phyloP scores from a whole-genome alignment of 805 yeast genomes.

The Debaryomyces maramus region DNA sequence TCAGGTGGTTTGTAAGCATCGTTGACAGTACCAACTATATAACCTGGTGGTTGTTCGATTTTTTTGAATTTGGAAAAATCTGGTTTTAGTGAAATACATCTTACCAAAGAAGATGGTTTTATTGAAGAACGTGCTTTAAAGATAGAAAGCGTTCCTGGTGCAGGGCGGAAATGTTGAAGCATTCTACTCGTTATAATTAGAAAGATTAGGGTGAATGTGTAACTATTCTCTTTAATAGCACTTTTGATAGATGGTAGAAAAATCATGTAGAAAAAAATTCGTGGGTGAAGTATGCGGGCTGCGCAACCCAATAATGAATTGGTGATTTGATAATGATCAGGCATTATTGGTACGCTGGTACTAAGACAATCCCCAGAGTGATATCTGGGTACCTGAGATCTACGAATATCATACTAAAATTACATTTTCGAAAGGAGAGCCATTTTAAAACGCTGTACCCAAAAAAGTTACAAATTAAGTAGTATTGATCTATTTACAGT shows the following conservation, averaged over 20 bases:
- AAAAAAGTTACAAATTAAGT: too few species aligned
- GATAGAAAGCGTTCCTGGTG: background rate
- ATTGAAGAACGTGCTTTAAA: background rate
- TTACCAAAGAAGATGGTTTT: background rate
- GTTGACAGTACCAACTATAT: conserved; percentile 89
- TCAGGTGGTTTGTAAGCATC: conserved; percentile 77
- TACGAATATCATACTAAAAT: too few species aligned
- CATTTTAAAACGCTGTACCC: too few species aligned
- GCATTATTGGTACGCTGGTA: too few species aligned
- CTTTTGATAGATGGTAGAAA: too few species aligned
- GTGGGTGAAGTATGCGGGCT: background rate
- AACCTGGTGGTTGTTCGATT: conserved; percentile 84
- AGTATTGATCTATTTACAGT: background rate
- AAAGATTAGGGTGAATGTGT: too few species aligned
- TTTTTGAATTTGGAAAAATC: conserved; percentile 50
- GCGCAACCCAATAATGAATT: background rate
- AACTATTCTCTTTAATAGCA: too few species aligned
- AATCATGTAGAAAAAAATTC: background rate
- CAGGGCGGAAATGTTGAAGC: background rate
- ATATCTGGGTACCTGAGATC: too few species aligned
- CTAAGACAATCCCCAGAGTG: too few species aligned
- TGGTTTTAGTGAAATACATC: conserved; percentile 31
- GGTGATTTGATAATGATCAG: too few species aligned
- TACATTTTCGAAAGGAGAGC: too few species aligned
- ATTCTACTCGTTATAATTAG: too few species aligned